phyloP scores from a whole-genome alignment of 75 land plant genomes.

The Gnetum montanum region DNA sequence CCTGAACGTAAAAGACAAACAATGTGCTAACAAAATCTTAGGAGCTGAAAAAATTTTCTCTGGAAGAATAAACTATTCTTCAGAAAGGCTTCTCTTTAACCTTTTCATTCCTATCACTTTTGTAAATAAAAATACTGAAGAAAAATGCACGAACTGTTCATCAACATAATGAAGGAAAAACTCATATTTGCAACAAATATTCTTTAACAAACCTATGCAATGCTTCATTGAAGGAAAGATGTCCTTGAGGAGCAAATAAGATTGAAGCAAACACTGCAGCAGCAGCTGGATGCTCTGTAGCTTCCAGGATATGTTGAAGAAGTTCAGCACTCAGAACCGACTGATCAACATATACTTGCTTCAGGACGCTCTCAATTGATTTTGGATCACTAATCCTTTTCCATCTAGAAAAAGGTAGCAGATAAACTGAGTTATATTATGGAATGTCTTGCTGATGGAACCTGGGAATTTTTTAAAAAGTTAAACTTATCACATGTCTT shows the following conservation, averaged over 20 bases:
- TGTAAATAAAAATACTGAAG: background rate
- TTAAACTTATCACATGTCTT: background rate
- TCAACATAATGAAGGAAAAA: background rate
- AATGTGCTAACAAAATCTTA: too few relatives aligned
- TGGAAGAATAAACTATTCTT: too few relatives aligned
- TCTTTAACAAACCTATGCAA: slow-evolving; percentile 33
- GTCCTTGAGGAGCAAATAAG: slow-evolving; percentile 66
- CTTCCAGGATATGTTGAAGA: slow-evolving; percentile 54
- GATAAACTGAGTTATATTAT: too few relatives aligned
- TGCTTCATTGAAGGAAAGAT: slow-evolving; percentile 59
- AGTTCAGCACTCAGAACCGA: slow-evolving; percentile 59
- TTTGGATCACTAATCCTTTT: slow-evolving; percentile 60
- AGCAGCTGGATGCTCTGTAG: slow-evolving; percentile 76
- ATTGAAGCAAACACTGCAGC: slow-evolving; percentile 80
- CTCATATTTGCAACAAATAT: background rate
- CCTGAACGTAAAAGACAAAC: slow-evolving; percentile 30
- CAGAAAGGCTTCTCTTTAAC: too few relatives aligned
- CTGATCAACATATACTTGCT: slow-evolving; percentile 73
- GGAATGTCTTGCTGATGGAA: too few relatives aligned
- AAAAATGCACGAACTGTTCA: background rate
- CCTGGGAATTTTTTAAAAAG: too few relatives aligned
- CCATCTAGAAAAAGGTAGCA: slow-evolving; percentile 36
- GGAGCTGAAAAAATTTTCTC: too few relatives aligned
- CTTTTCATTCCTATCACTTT: background rate
- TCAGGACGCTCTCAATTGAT: slow-evolving; percentile 42